A percentile compares a stretch with the other conserved stretches of the same genome.
Evolutionary conservation across 169 alveolate species (phyloP).

Genomic region (Plasmodium vivax): DNA sequence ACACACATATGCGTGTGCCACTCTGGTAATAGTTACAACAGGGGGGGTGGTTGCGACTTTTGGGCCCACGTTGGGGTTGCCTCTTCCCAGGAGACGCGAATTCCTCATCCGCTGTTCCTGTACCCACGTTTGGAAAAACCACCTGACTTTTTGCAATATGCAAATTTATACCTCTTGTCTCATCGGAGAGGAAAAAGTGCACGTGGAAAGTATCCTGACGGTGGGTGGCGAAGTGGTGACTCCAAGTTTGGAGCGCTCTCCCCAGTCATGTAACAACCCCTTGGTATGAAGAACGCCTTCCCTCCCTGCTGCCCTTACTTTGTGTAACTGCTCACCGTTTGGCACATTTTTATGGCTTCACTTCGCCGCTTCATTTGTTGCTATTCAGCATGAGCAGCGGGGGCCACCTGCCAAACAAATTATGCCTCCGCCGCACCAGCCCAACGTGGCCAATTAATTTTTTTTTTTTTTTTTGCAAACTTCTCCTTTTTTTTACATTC

Average conservation of each 20-base stretch:
- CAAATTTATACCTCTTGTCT: neutral
- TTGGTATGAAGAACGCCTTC: neutral
- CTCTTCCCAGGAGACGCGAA: neutral
- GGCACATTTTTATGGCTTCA: neutral
- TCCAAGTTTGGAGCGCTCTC: neutral
- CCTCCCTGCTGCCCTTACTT: neutral
- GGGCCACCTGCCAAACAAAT: neutral
- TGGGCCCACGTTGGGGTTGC: neutral
- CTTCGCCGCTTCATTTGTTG: neutral
- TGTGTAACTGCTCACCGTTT: neutral
- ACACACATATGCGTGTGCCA: neutral
- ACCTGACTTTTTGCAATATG: neutral
- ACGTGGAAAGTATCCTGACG: neutral
- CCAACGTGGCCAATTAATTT: neutral
- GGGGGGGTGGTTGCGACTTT: neutral
- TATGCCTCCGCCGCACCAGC: too few species aligned
- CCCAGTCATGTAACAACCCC: neutral
- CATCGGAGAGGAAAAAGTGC: neutral
- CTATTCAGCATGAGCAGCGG: neutral
- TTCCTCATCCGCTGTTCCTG: neutral
- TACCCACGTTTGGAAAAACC: neutral
- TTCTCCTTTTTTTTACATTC: neutral
- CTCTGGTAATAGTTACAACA: neutral
- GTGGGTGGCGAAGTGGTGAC: neutral
- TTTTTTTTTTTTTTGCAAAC: neutral